Percentiles rank a stretch among this genome's conserved stretches.
These are phyloP conservation scores for Coffea canephora DNA, from an alignment of 257 asterid genomes.

Conservation along the genomic window DNA sequence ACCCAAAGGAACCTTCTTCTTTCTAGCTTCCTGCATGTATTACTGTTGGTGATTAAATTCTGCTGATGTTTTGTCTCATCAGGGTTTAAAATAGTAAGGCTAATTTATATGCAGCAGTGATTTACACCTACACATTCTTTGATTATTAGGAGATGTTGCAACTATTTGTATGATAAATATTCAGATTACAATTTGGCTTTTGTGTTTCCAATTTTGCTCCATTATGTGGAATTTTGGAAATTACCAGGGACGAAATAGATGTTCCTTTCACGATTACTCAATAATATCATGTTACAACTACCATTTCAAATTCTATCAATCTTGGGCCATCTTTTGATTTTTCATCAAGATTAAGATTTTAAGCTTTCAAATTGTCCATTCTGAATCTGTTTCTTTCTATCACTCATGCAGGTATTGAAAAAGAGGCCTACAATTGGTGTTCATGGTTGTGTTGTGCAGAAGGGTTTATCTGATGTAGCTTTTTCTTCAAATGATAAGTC, in stretches of 20 bases:
- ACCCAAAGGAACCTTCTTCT: background rate
- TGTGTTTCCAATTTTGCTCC: background rate
- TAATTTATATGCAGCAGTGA: too few species aligned
- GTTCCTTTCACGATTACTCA: background rate
- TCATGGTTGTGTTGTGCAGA: conserved; percentile 61
- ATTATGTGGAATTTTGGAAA: background rate
- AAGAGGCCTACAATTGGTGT: conserved; percentile 68
- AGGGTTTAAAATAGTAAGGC: background rate
- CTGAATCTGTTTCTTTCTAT: conserved; percentile 18
- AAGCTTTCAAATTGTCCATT: background rate
- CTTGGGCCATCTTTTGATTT: background rate
- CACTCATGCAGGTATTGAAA: conserved; percentile 57
- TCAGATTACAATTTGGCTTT: too few species aligned
- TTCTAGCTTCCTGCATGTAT: background rate
- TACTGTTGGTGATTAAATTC: background rate
- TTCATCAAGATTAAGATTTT: background rate
- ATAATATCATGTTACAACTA: background rate
- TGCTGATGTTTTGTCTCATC: background rate
- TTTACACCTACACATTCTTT: background rate
- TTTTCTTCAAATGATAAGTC: conserved; percentile 69
- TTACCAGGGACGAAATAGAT: background rate
- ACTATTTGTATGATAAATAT: background rate
- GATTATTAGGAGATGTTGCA: background rate
- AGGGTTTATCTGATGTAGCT: conserved; percentile 78
- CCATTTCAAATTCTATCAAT: background rate